These are phyloP conservation scores for Cryphonectria parasitica DNA, from an alignment of 2,329 filamentous ascomycete species.

Conservation along the genomic window DNA sequence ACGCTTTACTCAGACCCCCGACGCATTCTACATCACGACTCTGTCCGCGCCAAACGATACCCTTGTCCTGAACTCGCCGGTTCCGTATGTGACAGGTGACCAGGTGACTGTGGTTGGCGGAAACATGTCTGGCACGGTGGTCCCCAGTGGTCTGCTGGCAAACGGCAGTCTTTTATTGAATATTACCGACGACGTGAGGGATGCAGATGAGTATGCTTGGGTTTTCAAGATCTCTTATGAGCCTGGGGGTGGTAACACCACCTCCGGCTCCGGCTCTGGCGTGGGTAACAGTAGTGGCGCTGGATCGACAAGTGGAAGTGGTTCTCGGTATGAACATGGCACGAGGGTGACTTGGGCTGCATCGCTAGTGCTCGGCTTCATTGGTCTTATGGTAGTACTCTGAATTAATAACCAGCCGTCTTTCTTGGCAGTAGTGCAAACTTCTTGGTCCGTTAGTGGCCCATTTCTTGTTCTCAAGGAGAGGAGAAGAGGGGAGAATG, in stretches of 20 bases:
- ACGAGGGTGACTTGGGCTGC: neutral
- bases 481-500: neutral
- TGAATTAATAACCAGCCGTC: neutral
- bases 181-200: constrained; percentile 38
- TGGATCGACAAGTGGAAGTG: constrained; percentile 6
- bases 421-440: neutral
- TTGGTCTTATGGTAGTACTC: neutral
- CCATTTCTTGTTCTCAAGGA: neutral
- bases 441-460: neutral
- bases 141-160: constrained; percentile 30
- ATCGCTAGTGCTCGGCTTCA: neutral
- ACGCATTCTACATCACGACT: constrained; percentile 57
- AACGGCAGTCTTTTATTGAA: constrained; percentile 37
- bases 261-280: neutral
- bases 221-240: constrained; percentile 36
- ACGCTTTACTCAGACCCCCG: constrained; percentile 54
- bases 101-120: constrained; percentile 48
- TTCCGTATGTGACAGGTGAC: constrained; percentile 53
- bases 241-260: neutral
- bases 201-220: constrained; percentile 46
- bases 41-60: constrained; percentile 47
- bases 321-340: neutral
- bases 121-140: constrained; percentile 32
- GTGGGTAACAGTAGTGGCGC: neutral
- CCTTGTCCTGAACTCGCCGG: constrained; percentile 45